Evolutionary conservation across 768 basidiomycete genomes (phyloP).

Genomic region (Leucocoprinus sp.): DNA sequence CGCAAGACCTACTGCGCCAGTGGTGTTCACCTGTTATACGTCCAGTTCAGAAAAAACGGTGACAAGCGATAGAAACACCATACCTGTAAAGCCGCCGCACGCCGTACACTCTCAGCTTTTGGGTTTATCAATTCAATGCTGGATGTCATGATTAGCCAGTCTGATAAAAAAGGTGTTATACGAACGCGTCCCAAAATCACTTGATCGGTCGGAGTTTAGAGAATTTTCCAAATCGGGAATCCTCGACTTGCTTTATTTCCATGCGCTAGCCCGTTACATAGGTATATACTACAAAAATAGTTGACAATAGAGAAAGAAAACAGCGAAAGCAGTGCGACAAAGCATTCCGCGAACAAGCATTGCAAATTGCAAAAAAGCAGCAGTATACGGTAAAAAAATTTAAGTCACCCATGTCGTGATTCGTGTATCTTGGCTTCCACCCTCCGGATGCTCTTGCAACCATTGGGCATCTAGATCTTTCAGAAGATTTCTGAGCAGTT

Average conservation of each 20-base stretch:
- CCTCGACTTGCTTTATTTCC: background rate
- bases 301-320: slow-evolving; percentile 1
- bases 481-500: slow-evolving; percentile 40
- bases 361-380: background rate
- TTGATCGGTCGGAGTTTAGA: slow-evolving; percentile 9
- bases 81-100: slow-evolving; percentile 89
- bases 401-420: slow-evolving; percentile 6
- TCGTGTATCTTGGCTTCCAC: slow-evolving; percentile 2
- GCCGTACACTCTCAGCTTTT: slow-evolving; percentile 87
- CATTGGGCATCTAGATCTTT: slow-evolving; percentile 39
- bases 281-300: background rate
- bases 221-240: background rate
- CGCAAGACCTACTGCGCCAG: slow-evolving; percentile 94
- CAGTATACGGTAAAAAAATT: slow-evolving; percentile 1
- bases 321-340: slow-evolving; percentile 9
- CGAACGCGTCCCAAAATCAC: slow-evolving; percentile 7
- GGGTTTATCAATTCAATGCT: slow-evolving; percentile 96
- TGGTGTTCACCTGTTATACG: slow-evolving; percentile 68
- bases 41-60: slow-evolving; percentile 10
- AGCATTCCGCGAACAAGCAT: background rate
- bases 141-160: slow-evolving; percentile 42
- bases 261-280: no score
- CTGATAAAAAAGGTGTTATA: slow-evolving; percentile 9
- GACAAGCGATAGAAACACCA: slow-evolving; percentile 5
- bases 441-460: slow-evolving; percentile 23